Conservation (phyloP, 768 basidiomycete species). For the Mycena amicta region DNA sequence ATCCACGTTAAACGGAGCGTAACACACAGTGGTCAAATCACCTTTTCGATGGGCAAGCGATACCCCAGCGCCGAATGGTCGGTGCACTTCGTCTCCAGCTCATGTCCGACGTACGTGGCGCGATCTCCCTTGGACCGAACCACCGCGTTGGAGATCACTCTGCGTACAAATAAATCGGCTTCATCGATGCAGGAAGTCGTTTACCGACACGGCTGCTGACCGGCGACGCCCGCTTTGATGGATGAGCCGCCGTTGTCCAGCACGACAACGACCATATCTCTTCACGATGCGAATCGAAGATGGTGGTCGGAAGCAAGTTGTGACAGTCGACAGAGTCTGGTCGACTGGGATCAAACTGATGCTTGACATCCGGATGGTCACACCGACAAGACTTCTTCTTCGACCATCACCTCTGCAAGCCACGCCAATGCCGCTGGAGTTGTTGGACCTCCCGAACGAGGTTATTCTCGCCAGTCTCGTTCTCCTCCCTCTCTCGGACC, state of each 20-base stretch:
- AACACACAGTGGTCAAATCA: conserved; percentile 31
- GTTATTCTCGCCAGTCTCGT: too few species aligned
- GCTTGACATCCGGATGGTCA: too few species aligned
- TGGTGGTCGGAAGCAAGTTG: background rate
- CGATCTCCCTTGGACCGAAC: conserved; percentile 85
- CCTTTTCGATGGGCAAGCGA: conserved; percentile 88
- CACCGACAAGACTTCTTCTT: too few species aligned
- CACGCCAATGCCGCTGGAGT: too few species aligned
- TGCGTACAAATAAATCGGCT: conserved; percentile 37
- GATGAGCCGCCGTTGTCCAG: conserved; percentile 88
- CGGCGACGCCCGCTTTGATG: conserved; percentile 72
- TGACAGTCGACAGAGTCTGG: too few species aligned
- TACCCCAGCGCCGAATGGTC: conserved; percentile 84
- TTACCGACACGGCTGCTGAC: too few species aligned
- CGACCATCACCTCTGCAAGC: too few species aligned
- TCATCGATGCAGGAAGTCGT: too few species aligned
- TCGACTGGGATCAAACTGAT: too few species aligned
- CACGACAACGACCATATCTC: conserved; percentile 50
- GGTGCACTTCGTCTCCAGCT: conserved; percentile 65
- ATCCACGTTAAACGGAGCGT: conserved; percentile 23
- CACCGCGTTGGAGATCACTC: conserved; percentile 80
- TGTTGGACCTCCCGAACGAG: too few species aligned
- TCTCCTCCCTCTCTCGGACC: background rate
- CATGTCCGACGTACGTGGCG: conserved; percentile 82
- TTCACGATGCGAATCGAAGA: background rate